Evolutionary conservation across 1,284 basidiomycete species (phyloP), one percentile per base, ranked within the genome.

Genomic region (Amylostereum areolatum): DNA sequence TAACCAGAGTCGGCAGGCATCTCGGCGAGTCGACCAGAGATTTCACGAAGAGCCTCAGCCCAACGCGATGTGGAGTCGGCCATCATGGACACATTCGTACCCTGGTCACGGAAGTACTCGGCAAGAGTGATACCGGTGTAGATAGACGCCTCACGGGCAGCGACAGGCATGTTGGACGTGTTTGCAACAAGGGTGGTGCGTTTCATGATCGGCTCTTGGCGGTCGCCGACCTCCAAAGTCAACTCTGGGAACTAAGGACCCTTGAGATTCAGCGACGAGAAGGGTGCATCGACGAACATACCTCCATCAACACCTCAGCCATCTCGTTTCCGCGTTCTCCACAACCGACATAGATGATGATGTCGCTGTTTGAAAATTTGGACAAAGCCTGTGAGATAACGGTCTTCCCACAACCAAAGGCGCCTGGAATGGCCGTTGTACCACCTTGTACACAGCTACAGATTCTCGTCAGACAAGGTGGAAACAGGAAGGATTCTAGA

Each of bases 1-100:
- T 99, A 99, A 56, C 94, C 94, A 37, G 96, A 98, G 71, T 99
- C 97, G 41, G 97, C 97, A 50, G 97, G 97, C 97, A 99, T 99
- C 73, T 99, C 97, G 34, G 97, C 97, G 51, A 99, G 72, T 73
- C 97, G 94, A 76, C 97, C 97, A 35, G 94, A 97, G 58, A 99
- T 98, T 78, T 99, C 97, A 78, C 97, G 93, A 46, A 99, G 75
- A 32, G 97, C 97, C 68, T 99, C 97, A 47, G 97, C 97, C 97
- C 97, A 99, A 61, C 97, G 94, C 30, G 94, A 97, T 0, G 97
- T 98, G 5, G 96, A 98, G 70, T 99, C 97, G 45, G 96, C 97
- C 95, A 99, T 99, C 97, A 99, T 99, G 46, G 96, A 86, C 31
- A 99, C 96, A 64, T 99, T 95, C 65, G 82, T 86, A 31, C 97